Evolutionary conservation across 2,329 filamentous ascomycete species (phyloP).

Genomic region (Verticillium nubilum): DNA sequence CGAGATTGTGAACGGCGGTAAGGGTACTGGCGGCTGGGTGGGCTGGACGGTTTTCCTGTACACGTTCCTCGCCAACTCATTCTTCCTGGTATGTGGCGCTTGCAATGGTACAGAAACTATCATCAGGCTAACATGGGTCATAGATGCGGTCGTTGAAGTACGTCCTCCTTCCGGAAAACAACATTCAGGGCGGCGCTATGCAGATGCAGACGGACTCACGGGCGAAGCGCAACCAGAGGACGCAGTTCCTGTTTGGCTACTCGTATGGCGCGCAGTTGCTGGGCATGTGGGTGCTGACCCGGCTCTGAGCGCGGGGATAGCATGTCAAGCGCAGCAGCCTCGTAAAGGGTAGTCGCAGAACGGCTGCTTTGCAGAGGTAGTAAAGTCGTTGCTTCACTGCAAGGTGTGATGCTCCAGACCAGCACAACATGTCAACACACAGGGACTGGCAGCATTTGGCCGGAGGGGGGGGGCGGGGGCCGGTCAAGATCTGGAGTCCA

Average conservation of each 20-base stretch:
- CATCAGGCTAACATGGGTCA: conserved; percentile 10
- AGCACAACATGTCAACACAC: not conserved
- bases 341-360: not conserved
- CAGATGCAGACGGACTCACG: conserved; percentile 61
- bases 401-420: not conserved
- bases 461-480: not conserved
- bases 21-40: conserved; percentile 80
- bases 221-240: conserved; percentile 79
- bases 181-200: conserved; percentile 40
- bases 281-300: conserved; percentile 78
- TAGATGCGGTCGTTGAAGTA: conserved; percentile 94
- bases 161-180: conserved; percentile 82
- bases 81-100: conserved; percentile 70
- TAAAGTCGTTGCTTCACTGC: not conserved
- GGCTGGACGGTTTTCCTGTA: conserved; percentile 89
- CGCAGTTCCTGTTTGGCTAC: conserved; percentile 90
- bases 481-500: not conserved
- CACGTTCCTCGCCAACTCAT: conserved; percentile 87
- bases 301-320: conserved; percentile 24
- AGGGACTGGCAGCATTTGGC: not conserved
- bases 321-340: not conserved
- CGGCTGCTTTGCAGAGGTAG: not conserved
- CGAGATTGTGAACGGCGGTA: conserved; percentile 70
- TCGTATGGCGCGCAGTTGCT: conserved; percentile 90
- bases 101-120: not conserved